Evolutionary conservation across 163 green algal species (phyloP), one percentile per base, ranked within the genome.

Genomic region (Trebouxiophyceae sp.): DNA sequence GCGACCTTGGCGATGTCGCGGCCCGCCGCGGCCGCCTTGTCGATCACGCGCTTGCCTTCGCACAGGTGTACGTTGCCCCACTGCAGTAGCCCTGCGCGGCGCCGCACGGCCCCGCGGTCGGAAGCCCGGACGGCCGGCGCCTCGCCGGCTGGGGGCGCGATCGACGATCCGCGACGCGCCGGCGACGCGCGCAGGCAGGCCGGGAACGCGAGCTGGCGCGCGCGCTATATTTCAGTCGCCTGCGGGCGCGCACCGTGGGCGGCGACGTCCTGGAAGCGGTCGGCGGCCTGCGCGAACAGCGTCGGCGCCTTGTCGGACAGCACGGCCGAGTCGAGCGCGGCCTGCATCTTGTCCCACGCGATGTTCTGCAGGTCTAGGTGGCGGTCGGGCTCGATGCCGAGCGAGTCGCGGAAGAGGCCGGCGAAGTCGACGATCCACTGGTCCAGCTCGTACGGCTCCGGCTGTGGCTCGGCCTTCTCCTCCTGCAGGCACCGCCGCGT

Each of bases 341-440:
- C 39, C 63, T 78, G 56, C 74, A 66, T 60, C 57, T 65, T 58
- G 24, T 79, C 78, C 63, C 72, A 78, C 28, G 70, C 85, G 60
- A 81, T 44, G 47, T 84, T 86, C 46, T 44, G 57, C 44, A 84
- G 72, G 54, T 96, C 89, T 24, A 91, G 68, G 62, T 90, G 86
- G 39, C 81, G 79, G 68, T 87, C 80, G 2, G 86, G 77, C 62
- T 95, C 87, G 26, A 95, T 77, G 56, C 79, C 77, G n/a, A 79
- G 81, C 45, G 77, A 64, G 45, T 88, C 81, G 63, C 84, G 75
- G 74, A 96, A 90, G 19, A 95, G 68, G 45, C 87, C 73, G 16
- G 85, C 85, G 81, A 96, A 95, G 31, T 89, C 77, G n/a, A 95
- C 44, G 60, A 95, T 77, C 84, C 85, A 95, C 45, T 90, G 84